phyloP scores from a whole-genome alignment of 371 early-diverging fungal species.

The Cokeromyces recurvatus region DNA sequence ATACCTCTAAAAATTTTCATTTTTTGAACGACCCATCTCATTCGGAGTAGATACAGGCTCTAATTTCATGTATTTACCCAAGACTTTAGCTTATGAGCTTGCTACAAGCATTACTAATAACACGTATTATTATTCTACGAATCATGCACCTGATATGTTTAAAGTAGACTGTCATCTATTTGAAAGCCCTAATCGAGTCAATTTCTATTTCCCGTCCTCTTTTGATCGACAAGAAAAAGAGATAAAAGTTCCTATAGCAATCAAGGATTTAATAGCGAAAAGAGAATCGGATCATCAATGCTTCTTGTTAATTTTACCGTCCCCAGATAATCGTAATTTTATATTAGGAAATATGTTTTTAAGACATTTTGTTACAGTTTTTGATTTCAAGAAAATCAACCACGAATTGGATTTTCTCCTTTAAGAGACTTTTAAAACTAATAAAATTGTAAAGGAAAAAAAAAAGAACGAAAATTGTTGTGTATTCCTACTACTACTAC shows the following conservation, averaged over 20 bases:
- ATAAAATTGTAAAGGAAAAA: no score
- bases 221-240: background rate
- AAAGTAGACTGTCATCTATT: conserved; percentile 21
- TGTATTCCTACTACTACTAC: no score
- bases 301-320: conserved; percentile 24
- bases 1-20: no score
- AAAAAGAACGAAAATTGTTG: no score
- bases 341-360: conserved; percentile 40
- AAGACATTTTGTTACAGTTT: conserved; percentile 35
- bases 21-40: conserved; percentile 5
- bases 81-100: conserved; percentile 18
- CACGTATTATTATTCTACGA: background rate
- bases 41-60: conserved; percentile 41
- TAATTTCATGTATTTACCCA: conserved; percentile 39
- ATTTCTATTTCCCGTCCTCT: conserved; percentile 17
- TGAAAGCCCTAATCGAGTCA: conserved; percentile 8
- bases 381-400: conserved; percentile 31
- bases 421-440: no score
- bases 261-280: conserved; percentile 15
- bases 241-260: conserved; percentile 8
- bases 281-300: conserved; percentile 20
- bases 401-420: conserved; percentile 41
- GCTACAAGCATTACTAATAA: conserved; percentile 14
- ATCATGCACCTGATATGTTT: conserved; percentile 6
- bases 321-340: conserved; percentile 13